Evolutionary conservation across 345 rosid species (phyloP), one percentile per base, ranked within the genome.

Genomic region (Citrus cavaleriei): DNA sequence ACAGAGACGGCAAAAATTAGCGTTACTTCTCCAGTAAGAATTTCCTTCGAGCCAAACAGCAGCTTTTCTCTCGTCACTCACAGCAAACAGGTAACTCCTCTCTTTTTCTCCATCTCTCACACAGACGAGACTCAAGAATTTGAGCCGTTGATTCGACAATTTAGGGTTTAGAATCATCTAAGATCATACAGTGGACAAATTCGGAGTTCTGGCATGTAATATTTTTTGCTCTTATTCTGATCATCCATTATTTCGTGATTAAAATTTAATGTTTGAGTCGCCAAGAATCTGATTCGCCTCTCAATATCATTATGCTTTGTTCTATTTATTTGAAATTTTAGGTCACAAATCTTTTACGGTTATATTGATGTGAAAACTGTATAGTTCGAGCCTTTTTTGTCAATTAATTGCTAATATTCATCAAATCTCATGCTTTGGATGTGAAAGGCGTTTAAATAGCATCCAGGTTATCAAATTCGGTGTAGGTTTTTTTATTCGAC

Each of bases 31-130:
- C 34, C 58, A 8, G 21, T 57, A 37, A 21, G 55, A 76, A 32
- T 69, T 77, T 77, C 80, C 32, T 38, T 10, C 14, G 10, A 10
- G 7, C 80, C 80, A 77, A 69, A 77, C 74, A 19, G 22, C 21
- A 7, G 5, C 22, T 42, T 18, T 38, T 69, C 8, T 38, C 37
- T 37, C 57, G 21, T n/a, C 22, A 68, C 68, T 28, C 32, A 18
- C 67, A 0, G 27, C 7, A 68, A 68, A 9, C 65, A 67, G 79
- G 79, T 54, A 76, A 76, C 49, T 24, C n/a, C 66, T 34, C 73
- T 68, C 30, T 37, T 12, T 24, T 68, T 46, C 60, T 42, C 70
- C 4, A 22, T 74, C 70, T 10, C 60, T 63, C 40, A 7, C 27
- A 4, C 28, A 28, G n/a, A 6, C 71, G 5, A 21, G 62, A 19